Percentiles rank a stretch among this genome's conserved stretches.
phyloP scores from a whole-genome alignment of 768 basidiomycete genomes.

The Termitomyces sp. region DNA sequence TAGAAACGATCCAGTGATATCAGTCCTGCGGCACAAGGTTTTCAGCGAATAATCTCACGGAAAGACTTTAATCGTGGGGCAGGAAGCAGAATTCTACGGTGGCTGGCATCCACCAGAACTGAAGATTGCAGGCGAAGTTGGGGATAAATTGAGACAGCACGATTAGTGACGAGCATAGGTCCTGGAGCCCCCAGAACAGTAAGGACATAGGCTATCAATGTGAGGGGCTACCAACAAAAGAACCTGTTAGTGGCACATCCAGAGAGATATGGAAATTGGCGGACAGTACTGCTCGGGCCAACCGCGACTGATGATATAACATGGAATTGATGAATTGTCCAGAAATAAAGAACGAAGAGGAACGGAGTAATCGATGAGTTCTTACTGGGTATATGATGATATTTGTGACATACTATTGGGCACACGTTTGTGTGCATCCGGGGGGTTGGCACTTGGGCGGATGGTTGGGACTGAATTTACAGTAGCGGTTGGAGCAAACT shows the following conservation, averaged over 20 bases:
- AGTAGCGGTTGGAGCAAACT: conserved; percentile 23
- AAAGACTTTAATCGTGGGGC: not conserved
- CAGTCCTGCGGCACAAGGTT: not conserved
- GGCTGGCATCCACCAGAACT: not conserved
- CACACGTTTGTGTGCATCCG: conserved; percentile 31
- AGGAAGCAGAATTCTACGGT: not conserved
- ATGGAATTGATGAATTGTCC: not conserved
- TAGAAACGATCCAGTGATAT: not conserved
- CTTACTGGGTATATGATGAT: not conserved
- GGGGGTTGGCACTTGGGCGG: conserved; percentile 36
- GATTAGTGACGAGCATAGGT: not conserved
- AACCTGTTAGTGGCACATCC: not conserved
- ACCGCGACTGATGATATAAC: conserved; percentile 26
- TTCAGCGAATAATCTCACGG: not conserved
- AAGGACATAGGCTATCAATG: conserved; percentile 36
- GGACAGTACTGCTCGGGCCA: conserved; percentile 44
- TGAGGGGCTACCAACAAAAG: conserved; percentile 31
- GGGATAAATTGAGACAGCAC: not conserved
- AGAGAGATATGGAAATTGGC: conserved; percentile 4
- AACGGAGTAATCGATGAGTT: not conserved
- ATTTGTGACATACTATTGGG: conserved; percentile 38
- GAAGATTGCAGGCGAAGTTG: not conserved
- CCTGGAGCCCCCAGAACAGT: conserved; percentile 18
- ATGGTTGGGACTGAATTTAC: conserved; percentile 51
- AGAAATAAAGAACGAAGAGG: not conserved